phyloP scores from a whole-genome alignment of 2,329 filamentous ascomycete genomes.

The Fusarium cicatricum region DNA sequence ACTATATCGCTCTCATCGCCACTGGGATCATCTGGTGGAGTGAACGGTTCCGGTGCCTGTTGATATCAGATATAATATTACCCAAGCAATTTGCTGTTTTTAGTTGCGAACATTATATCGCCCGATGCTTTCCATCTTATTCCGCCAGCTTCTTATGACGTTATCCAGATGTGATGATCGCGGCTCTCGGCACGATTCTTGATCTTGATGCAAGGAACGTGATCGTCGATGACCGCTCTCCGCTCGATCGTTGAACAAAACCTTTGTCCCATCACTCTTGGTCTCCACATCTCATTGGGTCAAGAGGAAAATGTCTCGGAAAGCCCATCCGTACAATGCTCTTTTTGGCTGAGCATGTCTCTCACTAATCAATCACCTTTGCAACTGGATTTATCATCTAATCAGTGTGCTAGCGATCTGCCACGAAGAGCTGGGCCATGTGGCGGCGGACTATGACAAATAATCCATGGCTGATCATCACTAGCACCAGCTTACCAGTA shows the following conservation, averaged over 20 bases:
- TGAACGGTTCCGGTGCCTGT: too few species aligned
- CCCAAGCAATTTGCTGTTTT: not conserved
- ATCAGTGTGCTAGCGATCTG: not conserved
- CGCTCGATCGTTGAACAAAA: not conserved
- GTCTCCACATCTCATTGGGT: not conserved
- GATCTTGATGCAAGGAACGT: slow-evolving; percentile 21
- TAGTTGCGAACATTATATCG: not conserved
- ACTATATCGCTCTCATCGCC: slow-evolving; percentile 9
- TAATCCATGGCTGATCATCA: not conserved
- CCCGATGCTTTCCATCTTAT: not conserved
- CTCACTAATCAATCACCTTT: not conserved
- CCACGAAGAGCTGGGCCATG: not conserved
- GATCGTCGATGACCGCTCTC: slow-evolving; percentile 20
- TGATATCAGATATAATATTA: not conserved
- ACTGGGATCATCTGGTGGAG: too few species aligned
- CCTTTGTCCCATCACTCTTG: slow-evolving; percentile 3
- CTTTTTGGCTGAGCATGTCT: not conserved
- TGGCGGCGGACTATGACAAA: slow-evolving; percentile 27
- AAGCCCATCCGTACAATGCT: not conserved
- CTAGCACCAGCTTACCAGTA: too few species aligned
- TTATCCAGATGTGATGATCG: not conserved
- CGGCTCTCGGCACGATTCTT: not conserved
- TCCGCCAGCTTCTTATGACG: slow-evolving; percentile 13
- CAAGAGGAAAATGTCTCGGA: slow-evolving; percentile 21
- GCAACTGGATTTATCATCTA: not conserved